Evolutionary conservation across 2,329 filamentous ascomycete species (phyloP).

Genomic region (Paradendryphiella salina): DNA sequence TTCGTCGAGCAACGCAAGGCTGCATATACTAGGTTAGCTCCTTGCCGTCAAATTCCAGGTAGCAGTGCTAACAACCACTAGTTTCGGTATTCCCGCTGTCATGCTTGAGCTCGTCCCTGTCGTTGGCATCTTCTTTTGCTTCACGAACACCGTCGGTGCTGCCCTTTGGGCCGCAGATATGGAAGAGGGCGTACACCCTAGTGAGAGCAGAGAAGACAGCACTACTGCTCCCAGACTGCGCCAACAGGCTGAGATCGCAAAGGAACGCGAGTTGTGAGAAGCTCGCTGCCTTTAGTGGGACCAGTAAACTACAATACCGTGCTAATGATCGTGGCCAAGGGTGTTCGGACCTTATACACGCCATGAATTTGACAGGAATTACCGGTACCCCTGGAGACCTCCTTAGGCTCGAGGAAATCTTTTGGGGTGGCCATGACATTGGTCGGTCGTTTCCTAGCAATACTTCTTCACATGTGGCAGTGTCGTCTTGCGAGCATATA

Average conservation of each 20-base stretch:
- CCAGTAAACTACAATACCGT: conserved; percentile 3
- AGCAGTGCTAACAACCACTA: conserved; percentile 5
- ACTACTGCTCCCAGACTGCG: conserved; percentile 45
- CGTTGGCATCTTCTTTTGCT: conserved; percentile 79
- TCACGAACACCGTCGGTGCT: conserved; percentile 89
- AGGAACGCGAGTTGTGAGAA: conserved; percentile 41
- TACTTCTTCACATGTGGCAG: too few relatives aligned
- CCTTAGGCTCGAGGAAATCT: conserved; percentile 39
- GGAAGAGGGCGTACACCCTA: conserved; percentile 52
- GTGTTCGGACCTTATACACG: conserved; percentile 11
- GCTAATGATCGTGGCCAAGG: conserved; percentile 16
- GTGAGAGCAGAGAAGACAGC: conserved; percentile 18
- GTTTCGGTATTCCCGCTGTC: conserved; percentile 75
- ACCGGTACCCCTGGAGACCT: conserved; percentile 44
- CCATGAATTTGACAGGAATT: conserved; percentile 21
- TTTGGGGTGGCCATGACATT: conserved; percentile 33
- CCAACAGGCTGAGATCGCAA: conserved; percentile 42
- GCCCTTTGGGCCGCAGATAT: conserved; percentile 93
- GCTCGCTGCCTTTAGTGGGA: neutral
- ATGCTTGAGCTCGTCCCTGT: conserved; percentile 84
- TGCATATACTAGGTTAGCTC: conserved; percentile 73
- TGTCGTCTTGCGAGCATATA: too few relatives aligned
- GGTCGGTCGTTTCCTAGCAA: too few relatives aligned
- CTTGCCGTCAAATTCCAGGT: neutral
- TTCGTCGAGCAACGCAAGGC: conserved; percentile 72